Percentiles rank a stretch among this genome's conserved stretches.
Conservation (phyloP, 2,329 filamentous ascomycete species). For the Xylaria arbuscula region DNA sequence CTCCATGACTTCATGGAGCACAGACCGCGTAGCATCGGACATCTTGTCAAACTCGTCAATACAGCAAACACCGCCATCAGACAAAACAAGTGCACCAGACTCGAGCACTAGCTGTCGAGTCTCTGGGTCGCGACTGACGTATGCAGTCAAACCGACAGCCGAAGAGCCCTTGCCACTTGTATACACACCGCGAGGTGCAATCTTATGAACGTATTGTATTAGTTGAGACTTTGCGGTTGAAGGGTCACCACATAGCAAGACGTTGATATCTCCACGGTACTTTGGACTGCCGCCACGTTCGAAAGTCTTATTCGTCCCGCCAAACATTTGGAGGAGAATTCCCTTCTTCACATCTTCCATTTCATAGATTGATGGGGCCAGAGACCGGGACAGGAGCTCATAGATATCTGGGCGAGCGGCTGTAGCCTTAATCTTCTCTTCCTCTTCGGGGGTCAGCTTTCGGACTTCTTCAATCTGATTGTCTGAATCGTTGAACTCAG, state of each 20-base stretch:
- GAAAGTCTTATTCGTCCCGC: conserved; percentile 97
- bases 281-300: conserved; percentile 94
- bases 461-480: conserved; percentile 84
- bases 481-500: conserved; percentile 77
- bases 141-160: conserved; percentile 83
- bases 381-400: conserved; percentile 87
- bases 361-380: conserved; percentile 96
- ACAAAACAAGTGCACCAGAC: conserved; percentile 81
- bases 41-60: conserved; percentile 91
- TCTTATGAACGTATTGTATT: conserved; percentile 95
- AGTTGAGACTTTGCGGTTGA: conserved; percentile 97
- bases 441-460: conserved; percentile 86
- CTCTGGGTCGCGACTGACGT: conserved; percentile 83
- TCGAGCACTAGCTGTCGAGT: conserved; percentile 83
- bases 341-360: conserved; percentile 99
- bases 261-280: conserved; percentile 97
- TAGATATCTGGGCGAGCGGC: conserved; percentile 88
- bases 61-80: conserved; percentile 85
- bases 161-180: conserved; percentile 85
- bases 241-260: conserved; percentile 95
- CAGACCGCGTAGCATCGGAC: conserved; percentile 81
- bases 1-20: conserved; percentile 90
- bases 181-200: conserved; percentile 88
- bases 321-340: conserved; percentile 94
- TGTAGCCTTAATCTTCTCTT: conserved; percentile 85